Base-by-base conservation (phyloP, 2,329 filamentous ascomycete genomes). In the Paecilomyces variotii region DNA sequence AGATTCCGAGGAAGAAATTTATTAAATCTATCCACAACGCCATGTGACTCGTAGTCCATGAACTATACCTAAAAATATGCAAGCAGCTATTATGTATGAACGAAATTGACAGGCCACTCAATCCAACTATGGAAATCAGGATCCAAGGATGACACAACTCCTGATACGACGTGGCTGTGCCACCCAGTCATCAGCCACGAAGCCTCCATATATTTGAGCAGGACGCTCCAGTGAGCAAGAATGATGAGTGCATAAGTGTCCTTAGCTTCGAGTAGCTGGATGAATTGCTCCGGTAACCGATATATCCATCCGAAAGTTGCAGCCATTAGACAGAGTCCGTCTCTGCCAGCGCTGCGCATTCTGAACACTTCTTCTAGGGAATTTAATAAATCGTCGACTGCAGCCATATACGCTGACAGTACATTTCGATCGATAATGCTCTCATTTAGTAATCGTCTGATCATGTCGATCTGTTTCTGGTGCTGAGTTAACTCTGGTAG, bases 101-200 rank as follows among this genome's bases (percentile, higher is more conserved):
- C 7, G n/a, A 45, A 45, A 5, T 19, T 45, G 39, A 24, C 39
- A 45, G 39, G 39, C n/a, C 39, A 24, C n/a, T 45, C n/a, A 57
- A 72, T 66, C 68, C 65, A 70, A 6, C 35, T 32, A 3, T 62
- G 58, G 56, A 64, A 67, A 2, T 63, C 63, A 0, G 5, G 19
- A 0, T 50, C 32, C 14, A 73, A 52, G 27, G 55, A 70, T 2
- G 25, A 49, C 3, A 56, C 59, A 53, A 72, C 63, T 0, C 71
- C 71, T 6, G n/a, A 27, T 0, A 74, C 45, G 5, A 74, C 68
- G 69, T 74, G 72, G 24, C 56, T 54, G 45, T 68, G 65, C 72
- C 72, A 74, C 2, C 66, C 70, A 10, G 57, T 39, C 66, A 73
- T 74, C 49, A 73, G 67, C 72, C 72, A 74, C 0, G 59, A 58